Evolutionary conservation across 495 filamentous ascomycete genomes (phyloP).

Genomic region (Chaetomium fimeti): DNA sequence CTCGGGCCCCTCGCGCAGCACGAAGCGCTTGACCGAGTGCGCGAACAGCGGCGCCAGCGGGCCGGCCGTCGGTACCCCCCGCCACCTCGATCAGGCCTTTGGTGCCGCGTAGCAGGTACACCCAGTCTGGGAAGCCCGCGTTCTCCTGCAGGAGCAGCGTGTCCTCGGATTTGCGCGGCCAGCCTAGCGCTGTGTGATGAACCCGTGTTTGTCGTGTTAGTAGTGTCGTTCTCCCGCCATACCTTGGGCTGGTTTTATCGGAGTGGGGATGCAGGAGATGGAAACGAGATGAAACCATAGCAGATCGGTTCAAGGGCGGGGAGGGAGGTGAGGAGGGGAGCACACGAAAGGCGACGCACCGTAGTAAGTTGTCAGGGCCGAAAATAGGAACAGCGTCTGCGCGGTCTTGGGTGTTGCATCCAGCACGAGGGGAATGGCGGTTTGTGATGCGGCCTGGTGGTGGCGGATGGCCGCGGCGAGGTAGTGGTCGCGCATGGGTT

Average conservation of each 20-base stretch:
- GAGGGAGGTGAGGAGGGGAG: no score
- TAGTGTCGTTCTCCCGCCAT: background rate
- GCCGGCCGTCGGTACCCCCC: background rate
- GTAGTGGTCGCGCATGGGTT: slow-evolving; percentile 2
- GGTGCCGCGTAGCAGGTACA: slow-evolving; percentile 2
- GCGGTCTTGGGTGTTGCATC: background rate
- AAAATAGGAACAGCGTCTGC: slow-evolving; percentile 1
- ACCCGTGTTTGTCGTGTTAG: background rate
- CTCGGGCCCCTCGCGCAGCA: slow-evolving; percentile 3
- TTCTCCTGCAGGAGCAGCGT: background rate
- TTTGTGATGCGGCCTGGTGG: slow-evolving; percentile 2
- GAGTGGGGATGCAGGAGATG: background rate
- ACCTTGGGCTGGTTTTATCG: background rate
- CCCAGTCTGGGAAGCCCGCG: slow-evolving; percentile 5
- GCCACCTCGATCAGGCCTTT: background rate
- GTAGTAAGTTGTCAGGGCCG: slow-evolving; percentile 5
- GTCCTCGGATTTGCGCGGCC: slow-evolving; percentile 2
- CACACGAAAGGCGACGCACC: background rate
- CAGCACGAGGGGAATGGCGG: slow-evolving; percentile 2
- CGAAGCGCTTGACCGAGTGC: background rate
- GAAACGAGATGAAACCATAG: background rate
- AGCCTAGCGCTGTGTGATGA: background rate
- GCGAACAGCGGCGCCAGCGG: slow-evolving; percentile 5
- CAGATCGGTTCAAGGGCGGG: background rate
- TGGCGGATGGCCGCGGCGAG: slow-evolving; percentile 1